phyloP scores from a whole-genome alignment of 805 yeast species.

The Brettanomyces anomalus region DNA sequence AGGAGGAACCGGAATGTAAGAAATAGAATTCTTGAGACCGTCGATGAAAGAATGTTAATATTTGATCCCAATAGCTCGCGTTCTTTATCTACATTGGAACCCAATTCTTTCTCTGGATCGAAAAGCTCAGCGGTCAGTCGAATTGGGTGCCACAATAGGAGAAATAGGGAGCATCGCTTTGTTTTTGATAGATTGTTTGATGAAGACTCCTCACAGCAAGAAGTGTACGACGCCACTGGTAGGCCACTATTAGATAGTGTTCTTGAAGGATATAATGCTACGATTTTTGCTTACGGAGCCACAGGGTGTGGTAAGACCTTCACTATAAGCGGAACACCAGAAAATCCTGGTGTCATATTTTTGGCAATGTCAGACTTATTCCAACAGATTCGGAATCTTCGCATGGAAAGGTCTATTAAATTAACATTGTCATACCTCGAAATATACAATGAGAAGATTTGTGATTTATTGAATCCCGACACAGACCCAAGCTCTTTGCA shows the following conservation, averaged over 20 bases:
- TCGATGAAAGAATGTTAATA: constrained; percentile 76
- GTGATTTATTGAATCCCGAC: constrained; percentile 62
- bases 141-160: constrained; percentile 25
- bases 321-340: constrained; percentile 71
- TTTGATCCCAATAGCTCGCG: constrained; percentile 53
- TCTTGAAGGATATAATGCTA: constrained; percentile 79
- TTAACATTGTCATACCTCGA: constrained; percentile 70
- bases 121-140: constrained; percentile 6
- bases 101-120: constrained; percentile 2
- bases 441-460: constrained; percentile 83
- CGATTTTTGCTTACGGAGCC: constrained; percentile 94
- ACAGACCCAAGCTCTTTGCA: constrained; percentile 31
- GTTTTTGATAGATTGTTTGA: constrained; percentile 78
- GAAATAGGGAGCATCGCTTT: constrained; percentile 67
- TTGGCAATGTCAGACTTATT: constrained; percentile 72
- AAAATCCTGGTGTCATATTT: constrained; percentile 72
- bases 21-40: constrained; percentile 66
- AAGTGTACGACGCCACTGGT: constrained; percentile 60
- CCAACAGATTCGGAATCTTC: constrained; percentile 43
- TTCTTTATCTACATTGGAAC: not conserved
- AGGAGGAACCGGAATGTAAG: constrained; percentile 25
- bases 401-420: constrained; percentile 49
- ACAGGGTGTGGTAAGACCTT: constrained; percentile 98
- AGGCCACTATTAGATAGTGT: constrained; percentile 65
- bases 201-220: constrained; percentile 51